These are phyloP conservation scores for Colletotrichum tamarilloi DNA, from an alignment of 2,329 filamentous ascomycete species.

Conservation along the genomic window DNA sequence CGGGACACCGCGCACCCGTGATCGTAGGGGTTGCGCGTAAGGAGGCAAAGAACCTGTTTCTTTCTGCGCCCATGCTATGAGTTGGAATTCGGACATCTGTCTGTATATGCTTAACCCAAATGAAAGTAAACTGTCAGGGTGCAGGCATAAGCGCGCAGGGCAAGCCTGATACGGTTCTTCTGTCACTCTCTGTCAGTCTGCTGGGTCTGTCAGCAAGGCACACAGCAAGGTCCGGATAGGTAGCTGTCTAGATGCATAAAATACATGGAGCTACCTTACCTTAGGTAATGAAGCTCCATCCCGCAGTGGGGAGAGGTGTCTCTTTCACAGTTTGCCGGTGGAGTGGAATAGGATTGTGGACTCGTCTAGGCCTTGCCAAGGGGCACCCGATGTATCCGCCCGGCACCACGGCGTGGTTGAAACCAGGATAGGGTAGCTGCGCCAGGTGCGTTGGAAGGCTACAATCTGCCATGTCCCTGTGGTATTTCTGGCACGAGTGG, in stretches of 20 bases:
- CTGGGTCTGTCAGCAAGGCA: not conserved
- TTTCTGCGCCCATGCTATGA: not conserved
- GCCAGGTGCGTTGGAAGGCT: not conserved
- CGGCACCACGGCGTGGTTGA: not conserved
- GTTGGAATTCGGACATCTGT: not conserved
- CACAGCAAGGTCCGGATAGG: no score
- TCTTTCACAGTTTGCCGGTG: constrained; percentile 2
- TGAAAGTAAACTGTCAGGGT: not conserved
- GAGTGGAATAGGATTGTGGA: constrained; percentile 7
- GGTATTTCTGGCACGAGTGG: not conserved
- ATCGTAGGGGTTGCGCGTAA: not conserved
- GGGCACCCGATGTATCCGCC: constrained; percentile 12
- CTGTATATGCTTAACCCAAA: not conserved
- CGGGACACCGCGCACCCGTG: not conserved
- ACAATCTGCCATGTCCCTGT: not conserved
- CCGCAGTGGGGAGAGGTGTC: not conserved
- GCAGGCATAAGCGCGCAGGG: not conserved
- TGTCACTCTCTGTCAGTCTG: no score
- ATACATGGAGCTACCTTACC: not conserved
- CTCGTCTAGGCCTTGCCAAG: constrained; percentile 26
- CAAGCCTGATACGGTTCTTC: not conserved
- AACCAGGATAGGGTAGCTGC: not conserved
- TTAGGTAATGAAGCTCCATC: constrained; percentile 5
- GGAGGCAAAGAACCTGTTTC: not conserved
- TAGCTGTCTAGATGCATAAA: not conserved